Base-by-base conservation (phyloP, 1,284 basidiomycete species). In the Pseudozyma hubeiensis region DNA sequence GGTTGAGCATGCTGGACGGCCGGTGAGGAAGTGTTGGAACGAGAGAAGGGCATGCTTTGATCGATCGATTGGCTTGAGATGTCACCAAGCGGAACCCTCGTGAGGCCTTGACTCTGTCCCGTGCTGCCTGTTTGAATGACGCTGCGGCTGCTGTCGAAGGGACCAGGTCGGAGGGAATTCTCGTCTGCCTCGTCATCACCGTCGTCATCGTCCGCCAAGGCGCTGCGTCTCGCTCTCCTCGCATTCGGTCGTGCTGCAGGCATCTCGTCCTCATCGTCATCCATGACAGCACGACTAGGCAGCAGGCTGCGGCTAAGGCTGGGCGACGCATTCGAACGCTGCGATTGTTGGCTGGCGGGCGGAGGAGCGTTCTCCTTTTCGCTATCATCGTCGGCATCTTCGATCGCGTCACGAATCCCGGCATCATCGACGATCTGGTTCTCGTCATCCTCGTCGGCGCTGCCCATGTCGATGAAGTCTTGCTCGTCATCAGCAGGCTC, bases 291-390 rank as follows among this genome's bases (percentile, higher is more conserved):
- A 3, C 59, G 65, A 46, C 65, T 65, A 0, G 71, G 66, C 34
- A 56, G 46, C 8, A 53, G 6, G 17, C 40, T 49, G 34, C 60
- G 64, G n/a, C 57, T 34, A 10, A 60, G 29, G 30, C 52, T 58
- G 1, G 64, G 64, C 31, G 70, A 67, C 14, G 50, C 53, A 29
- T 57, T 41, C 11, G 64, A 53, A 4, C 41, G 70, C 29, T 52
- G 54, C 40, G 53, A 59, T 33, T 59, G 62, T 41, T 76, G 74
- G 34, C 71, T 68, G 17, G 45, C 49, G 17, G 67, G 72, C 1
- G 60, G 68, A 14, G 75, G 75, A 13, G 77, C 64, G 24, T 81
- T 81, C 53, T 81, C 79, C 64, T 81, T 80, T 40, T 80, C 78
- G 53, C 71, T 77, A 47, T 75, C 75, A 35, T 64, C 75, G 7